Evolutionary conservation across 148 eudicot genomes (phyloP), one percentile per base, ranked within the genome.

Genomic region (Gaultheria prostrata): DNA sequence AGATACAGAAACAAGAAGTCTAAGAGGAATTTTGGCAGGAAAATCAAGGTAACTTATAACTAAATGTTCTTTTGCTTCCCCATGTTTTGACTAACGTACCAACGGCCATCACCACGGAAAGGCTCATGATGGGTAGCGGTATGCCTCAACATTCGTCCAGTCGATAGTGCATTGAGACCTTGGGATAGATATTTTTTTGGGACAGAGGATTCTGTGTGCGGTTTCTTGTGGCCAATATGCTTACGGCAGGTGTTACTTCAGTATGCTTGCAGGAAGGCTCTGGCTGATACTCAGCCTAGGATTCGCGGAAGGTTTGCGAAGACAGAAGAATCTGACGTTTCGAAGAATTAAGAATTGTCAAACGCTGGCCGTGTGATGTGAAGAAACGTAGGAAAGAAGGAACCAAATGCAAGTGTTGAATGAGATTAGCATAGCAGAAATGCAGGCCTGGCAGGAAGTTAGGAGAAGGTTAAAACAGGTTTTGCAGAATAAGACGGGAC

Each of bases 191-290:
- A 28, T 67, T 67, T 67, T 28, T 28, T 30, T 30, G 72, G 39
- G 72, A 67, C 72, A 14, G 20, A 67, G 72, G 72, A 67, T 67
- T 39, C 39, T 67, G 72, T 67, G 72, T 67, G 72, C 72, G 10
- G 18, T 28, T 67, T 28, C 72, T 67, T 67, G 72, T 69, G 56
- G 51, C 46, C 76, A 48, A 43, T 30, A 49, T 24, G 51, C 77
- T 85, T 20, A 65, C 30, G 20, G 17, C 28, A 83, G 76, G 51
- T 65, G 28, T 80, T 70, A 54, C 83, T 89, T 83, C 97, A 96
- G 98, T 95, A 95, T 85, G 98, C 98, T 15, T 95, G 98, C 94
- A 93, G 98, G 91, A 95, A 95, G 91, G 97, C 97, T 59, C 89
- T 96, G 65, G 98, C 98, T 14, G 98, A 96, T 85, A 96, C 92